Evolutionary conservation across 768 basidiomycete species (phyloP), one percentile per base, ranked within the genome.

Genomic region (Kwoniella europaea): DNA sequence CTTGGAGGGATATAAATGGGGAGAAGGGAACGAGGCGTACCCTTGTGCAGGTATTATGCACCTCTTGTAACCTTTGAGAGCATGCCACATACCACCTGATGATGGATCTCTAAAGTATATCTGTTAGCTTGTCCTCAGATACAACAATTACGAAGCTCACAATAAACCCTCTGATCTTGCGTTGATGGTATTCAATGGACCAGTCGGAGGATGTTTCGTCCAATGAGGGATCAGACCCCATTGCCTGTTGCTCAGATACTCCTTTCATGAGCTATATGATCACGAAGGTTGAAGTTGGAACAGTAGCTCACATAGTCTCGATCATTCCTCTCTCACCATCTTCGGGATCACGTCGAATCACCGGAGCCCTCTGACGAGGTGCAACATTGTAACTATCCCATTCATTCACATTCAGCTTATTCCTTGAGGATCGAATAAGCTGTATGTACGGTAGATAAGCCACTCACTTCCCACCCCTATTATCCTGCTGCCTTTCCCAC

Each of bases 191-290:
- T 88, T 92, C 53, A 94, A 84, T 1, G 76, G 71, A 7, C 79
- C 77, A 0, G 86, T 85, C 2, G 84, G 84, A 72, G 94, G 92
- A 65, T 87, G 85, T 79, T 92, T 92, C 79, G 86, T 88, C 90
- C 90, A 94, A 79, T 91, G 89, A 0, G 92, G 93, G 2, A 94
- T 88, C 1, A 95, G 86, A 7, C 95, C 94, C 94, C 94, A 98
- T 74, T 84, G 81, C 83, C 81, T 83, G 54, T 35, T 18, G 50
- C 15, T 16, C 22, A 20, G 2, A 10, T 18, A 29, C n/a, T 44
- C 50, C 16, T 41, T 27, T 1, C 52, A 13, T 65, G 46, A 65
- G 63, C 63, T 44, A 18, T 24, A 15, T 35, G n/a, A 29, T 24
- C 42, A 42, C 20, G 6, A 16, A 10, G 35, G 20, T 50, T 18